Evolutionary conservation across 768 basidiomycete species (phyloP), one percentile per base, ranked within the genome.

Genomic region (Rhodosporidiobolus odoratus): DNA sequence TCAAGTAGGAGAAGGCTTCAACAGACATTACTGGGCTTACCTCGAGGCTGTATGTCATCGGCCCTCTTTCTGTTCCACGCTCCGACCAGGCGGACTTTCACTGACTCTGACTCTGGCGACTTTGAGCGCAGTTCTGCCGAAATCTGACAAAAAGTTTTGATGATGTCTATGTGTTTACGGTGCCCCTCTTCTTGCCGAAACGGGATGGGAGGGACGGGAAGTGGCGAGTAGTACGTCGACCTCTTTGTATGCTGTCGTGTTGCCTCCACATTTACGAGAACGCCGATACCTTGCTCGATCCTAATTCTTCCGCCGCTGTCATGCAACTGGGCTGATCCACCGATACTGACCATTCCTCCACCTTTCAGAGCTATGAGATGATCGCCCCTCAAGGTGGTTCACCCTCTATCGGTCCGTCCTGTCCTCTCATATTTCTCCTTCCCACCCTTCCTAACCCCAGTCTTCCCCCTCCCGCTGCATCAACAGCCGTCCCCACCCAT

Each of bases 1-100:
- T 52, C 96, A 99, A 84, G 92, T 99, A 34, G 96, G 96, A 2
- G 91, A 86, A 48, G 96, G 95, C 0, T 99, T 98, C 83, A 99
- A 98, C 78, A 84, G 96, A 64, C 93, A 98, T 78, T 99, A 72
- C 70, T 72, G 74, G 74, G 69, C 74, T 3, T 72, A 72, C 62
- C 48, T 59, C 23, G 74, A 75, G 57, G 61, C 68, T 19, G 68
- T 69, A 23, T 40, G 64, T 52, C 41, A 13, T 10, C 3, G 19
- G 12, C 30, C 21, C 3, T 56, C 50, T n/a, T n/a, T n/a, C 19
- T 56, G 27, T 19, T n/a, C 37, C 35, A 30, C 58, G 2, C 52
- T 41, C 41, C 34, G 21, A 25, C 37, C 43, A 45, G 32, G 16
- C 45, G 30, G 25, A 41, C 17, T 27, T 19, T 48, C 34, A 8